Evolutionary conservation across 2,329 filamentous ascomycete species (phyloP).

Genomic region (Alternaria atra): DNA sequence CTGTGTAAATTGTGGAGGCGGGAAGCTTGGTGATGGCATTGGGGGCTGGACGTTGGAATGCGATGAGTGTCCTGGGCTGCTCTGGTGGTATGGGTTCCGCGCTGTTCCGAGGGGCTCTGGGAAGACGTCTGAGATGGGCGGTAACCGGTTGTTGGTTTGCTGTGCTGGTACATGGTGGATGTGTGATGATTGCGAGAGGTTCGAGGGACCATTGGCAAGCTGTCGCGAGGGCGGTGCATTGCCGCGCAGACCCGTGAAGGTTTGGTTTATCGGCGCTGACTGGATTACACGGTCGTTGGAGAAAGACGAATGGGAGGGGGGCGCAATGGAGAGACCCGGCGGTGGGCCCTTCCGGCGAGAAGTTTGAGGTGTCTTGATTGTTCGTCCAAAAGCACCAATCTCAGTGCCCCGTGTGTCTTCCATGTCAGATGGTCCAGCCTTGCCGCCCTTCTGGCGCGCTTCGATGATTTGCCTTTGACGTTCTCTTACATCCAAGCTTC

Average conservation of each 20-base stretch:
- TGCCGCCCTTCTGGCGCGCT: slow-evolving; percentile 82
- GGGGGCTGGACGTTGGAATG: slow-evolving; percentile 72
- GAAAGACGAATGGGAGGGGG: slow-evolving; percentile 90
- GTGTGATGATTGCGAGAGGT: slow-evolving; percentile 83
- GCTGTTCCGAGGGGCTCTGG: slow-evolving; percentile 72
- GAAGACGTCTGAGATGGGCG: slow-evolving; percentile 94
- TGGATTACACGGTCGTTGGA: slow-evolving; percentile 95
- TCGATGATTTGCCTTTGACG: slow-evolving; percentile 97
- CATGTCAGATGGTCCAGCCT: slow-evolving; percentile 52
- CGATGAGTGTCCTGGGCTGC: slow-evolving; percentile 70
- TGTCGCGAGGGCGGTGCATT: slow-evolving; percentile 74
- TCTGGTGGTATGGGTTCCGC: slow-evolving; percentile 65
- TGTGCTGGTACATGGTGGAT: slow-evolving; percentile 89
- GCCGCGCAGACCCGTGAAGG: slow-evolving; percentile 85
- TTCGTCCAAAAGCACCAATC: slow-evolving; percentile 54
- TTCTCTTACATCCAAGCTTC: slow-evolving; percentile 91
- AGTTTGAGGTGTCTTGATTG: slow-evolving; percentile 74
- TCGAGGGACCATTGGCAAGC: slow-evolving; percentile 81
- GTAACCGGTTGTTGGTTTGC: slow-evolving; percentile 90
- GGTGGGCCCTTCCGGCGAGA: slow-evolving; percentile 79
- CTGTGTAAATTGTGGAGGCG: slow-evolving; percentile 60
- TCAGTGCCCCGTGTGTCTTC: slow-evolving; percentile 47
- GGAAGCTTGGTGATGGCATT: slow-evolving; percentile 80
- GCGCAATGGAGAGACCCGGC: slow-evolving; percentile 91
- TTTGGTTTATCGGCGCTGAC: slow-evolving; percentile 92